These are phyloP conservation scores for Neospora caninum DNA, from an alignment of 169 alveolate genomes.

Conservation along the genomic window DNA sequence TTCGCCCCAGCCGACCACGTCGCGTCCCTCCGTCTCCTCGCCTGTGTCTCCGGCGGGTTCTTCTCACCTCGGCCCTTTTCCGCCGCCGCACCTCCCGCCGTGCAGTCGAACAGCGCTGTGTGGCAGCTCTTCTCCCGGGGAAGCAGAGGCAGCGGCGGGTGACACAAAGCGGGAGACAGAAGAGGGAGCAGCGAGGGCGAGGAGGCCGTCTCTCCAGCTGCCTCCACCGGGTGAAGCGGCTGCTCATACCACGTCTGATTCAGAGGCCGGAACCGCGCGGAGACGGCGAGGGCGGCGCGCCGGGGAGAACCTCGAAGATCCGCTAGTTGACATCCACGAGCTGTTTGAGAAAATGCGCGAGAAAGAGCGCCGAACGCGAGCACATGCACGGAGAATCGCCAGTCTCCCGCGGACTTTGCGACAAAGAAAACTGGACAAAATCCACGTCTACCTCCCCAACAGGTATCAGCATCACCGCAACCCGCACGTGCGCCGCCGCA, in stretches of 20 bases:
- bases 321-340: not conserved
- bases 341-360: not conserved
- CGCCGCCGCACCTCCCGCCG: no score
- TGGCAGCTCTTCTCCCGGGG: not conserved
- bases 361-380: not conserved
- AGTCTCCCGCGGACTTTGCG: not conserved
- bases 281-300: not conserved
- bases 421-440: not conserved
- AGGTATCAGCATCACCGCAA: slow-evolving; percentile 16
- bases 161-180: not conserved
- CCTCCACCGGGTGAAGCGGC: not conserved
- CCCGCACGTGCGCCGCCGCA: not conserved
- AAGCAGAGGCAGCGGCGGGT: not conserved
- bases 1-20: no score
- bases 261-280: not conserved
- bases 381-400: not conserved
- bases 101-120: not conserved
- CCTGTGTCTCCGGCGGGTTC: no score
- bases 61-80: no score
- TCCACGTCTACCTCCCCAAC: not conserved
- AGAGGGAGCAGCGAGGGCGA: not conserved
- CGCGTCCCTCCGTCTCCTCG: no score
- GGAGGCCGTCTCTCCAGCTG: not conserved
- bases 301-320: not conserved
- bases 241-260: not conserved